Base-by-base conservation (phyloP, 2,329 filamentous ascomycete species). In the Microcera coccophila region DNA sequence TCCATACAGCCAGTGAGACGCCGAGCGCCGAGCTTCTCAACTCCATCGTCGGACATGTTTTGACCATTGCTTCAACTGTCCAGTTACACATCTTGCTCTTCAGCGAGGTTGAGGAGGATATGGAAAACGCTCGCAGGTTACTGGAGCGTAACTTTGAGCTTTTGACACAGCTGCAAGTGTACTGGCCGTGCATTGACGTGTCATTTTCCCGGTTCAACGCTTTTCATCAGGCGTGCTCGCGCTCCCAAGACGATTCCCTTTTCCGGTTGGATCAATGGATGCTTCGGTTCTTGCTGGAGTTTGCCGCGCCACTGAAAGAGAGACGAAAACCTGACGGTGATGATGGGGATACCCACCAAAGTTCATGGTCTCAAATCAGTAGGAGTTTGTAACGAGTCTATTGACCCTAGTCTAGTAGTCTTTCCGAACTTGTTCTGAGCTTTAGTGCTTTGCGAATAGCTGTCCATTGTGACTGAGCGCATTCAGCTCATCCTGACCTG, bases 1-100 rank as follows among this genome's bases (percentile, higher is more conserved):
- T 73, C 20, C 67, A 70, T 41, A 56, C 59, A 4, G 62, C 69
- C 8, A 60, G 64, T 20, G 59, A 60, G 7, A 62, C 57, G 15
- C 50, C 64, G 4, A 54, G 62, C 33, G 70, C 66, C 45, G 65
- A 72, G 31, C 64, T 66, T 11, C 62, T 66, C 19, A 73, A 72
- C 44, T 64, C 60, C 9, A 67, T 72, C 58, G 66, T 73, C 1
- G 71, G 68, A 0, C 71, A 75, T 50, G 67, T 73, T 24, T 58
- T 72, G 4, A 67, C 73, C 9, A 67, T 75, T 20, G 63, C 70
- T 1, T 74, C 71, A 1, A 71, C 71, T 0, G 62, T 74, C 1
- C 66, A 73, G 37, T 62, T 74, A 11, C 70, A 74, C 42, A 72
- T 60, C 0, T 58, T 75, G 1, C 62, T 74, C 1, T 73, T 73